Base-by-base conservation (phyloP, 257 asterid species). In the Paraleonurus japonicus region DNA sequence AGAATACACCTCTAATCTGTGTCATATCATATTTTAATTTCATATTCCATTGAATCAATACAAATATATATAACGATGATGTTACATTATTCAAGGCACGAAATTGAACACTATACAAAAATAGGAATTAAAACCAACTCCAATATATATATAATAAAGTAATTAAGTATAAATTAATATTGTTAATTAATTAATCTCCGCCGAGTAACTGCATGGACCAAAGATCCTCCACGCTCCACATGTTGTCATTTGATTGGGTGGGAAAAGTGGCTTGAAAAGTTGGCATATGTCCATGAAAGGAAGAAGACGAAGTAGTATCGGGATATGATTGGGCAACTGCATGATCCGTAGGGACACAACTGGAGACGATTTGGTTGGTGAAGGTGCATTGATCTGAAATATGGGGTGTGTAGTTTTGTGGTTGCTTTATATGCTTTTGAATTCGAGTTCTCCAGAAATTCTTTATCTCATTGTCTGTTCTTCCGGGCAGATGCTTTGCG, bases 391-490 rank as follows among this genome's bases (percentile, higher is more conserved):
- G 83, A 22, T 76, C 82, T 1, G 59, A 23, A 37, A 76, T 69
- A 59, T 76, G 84, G 17, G 80, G 79, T 10, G 62, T 66, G 62
- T 68, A 78, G 4, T 70, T 72, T 26, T 80, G 87, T 2, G 79
- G 75, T 69, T 82, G 92, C 79, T 88, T 92, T 4, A 89, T 80
- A 32, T 86, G 91, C 84, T 92, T 92, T n/a, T 92, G 96, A 19
- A 92, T 92, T 24, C 96, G 80, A 20, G 98, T 92, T 88, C 98
- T 86, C 98, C 98, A 89, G 1, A 64, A 92, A 27, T 92, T 92
- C 76, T 92, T 92, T 70, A 92, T 92, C 68, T 92, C 98, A 3
- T 92, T 92, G 76, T 92, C 98, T 4, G 98, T 89, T 83, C 98
- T 85, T 79, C 96, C 98, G 0, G 98, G 96, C 5, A 92, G 37